Conservation (phyloP, 1,284 basidiomycete genomes). For the Cutaneotrichosporon spelunceum region DNA sequence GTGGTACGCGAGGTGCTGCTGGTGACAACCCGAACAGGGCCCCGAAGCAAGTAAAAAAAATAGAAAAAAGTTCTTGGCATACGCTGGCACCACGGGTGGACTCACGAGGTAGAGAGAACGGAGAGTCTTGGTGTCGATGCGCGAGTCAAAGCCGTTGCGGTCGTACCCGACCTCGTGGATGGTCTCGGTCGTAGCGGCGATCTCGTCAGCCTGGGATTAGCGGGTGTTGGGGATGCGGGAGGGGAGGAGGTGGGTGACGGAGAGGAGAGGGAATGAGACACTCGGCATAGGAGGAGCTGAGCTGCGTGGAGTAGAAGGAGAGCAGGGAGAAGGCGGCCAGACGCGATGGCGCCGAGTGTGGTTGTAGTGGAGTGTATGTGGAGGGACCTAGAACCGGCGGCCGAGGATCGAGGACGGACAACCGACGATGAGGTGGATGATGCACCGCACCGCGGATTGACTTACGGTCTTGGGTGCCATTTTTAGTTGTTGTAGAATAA, state of each 20-base stretch:
- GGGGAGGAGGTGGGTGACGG: not conserved
- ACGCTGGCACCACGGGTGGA: not conserved
- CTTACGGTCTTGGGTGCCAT: no score
- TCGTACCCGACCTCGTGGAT: slow-evolving; percentile 63
- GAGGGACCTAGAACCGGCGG: no score
- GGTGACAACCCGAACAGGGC: not conserved
- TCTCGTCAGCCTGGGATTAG: slow-evolving; percentile 7
- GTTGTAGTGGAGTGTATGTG: no score
- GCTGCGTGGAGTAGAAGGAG: not conserved
- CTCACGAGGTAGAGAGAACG: slow-evolving; percentile 82
- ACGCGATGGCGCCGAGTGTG: no score
- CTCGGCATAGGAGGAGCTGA: not conserved
- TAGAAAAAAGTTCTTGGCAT: not conserved
- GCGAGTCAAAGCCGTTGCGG: slow-evolving; percentile 82
- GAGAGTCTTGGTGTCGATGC: slow-evolving; percentile 71
- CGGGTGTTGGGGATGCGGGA: no score
- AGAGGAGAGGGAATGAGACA: not conserved
- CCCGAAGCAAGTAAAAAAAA: no score
- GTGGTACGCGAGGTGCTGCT: not conserved
- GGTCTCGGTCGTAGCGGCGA: not conserved
- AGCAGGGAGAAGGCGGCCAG: not conserved
- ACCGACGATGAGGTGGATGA: no score
- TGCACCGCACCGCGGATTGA: no score
- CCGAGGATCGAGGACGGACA: no score
- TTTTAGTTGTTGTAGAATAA: no score